Evolutionary conservation across 768 basidiomycete genomes (phyloP), one percentile per base, ranked within the genome.

Genomic region (Cytidiella melzeri): DNA sequence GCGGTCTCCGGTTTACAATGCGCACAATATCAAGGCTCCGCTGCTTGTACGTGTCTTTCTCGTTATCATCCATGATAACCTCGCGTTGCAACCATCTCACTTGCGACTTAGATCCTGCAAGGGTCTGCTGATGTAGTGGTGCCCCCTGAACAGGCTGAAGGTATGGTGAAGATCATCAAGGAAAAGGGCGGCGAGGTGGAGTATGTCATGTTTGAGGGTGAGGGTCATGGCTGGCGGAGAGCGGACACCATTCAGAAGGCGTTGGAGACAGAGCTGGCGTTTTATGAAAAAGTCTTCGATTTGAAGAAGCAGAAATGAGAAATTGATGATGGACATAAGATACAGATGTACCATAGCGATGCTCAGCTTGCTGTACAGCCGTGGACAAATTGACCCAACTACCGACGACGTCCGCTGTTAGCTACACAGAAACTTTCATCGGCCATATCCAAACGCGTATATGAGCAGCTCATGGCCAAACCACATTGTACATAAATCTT

Each of bases 81-180:
- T n/a, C n/a, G n/a, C n/a, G n/a, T n/a, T n/a, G n/a, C n/a, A n/a
- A n/a, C n/a, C n/a, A n/a, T n/a, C n/a, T n/a, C n/a, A n/a, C n/a
- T n/a, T n/a, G n/a, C n/a, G n/a, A 34, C 30, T 1, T 25, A 87
- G 85, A 76, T 87, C 19, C 65, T 87, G n/a, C 85, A 89, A 67
- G 85, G 85, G 6, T 68, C 73, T 1, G 61, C 70, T 1, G 84
- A 87, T 61, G 68, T 65, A 51, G 73, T 87, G 26, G 88, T 90
- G 0, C 86, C 80, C 0, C 83, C 81, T 3, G 73, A 70, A 15
- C 87, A 90, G 58, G 75, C 86, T 0, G 71, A 77, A 48, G 60
- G 61, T 11, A 84, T 87, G 43, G 74, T 79, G 34, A 67, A 79
- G 12, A 72, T 65, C 48, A 76, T 85, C 53, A 65, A 70, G 45